A percentile compares a stretch with the other conserved stretches of the same genome.
Conservation (phyloP, 2,329 filamentous ascomycete genomes). For the Aspergillus sp. region DNA sequence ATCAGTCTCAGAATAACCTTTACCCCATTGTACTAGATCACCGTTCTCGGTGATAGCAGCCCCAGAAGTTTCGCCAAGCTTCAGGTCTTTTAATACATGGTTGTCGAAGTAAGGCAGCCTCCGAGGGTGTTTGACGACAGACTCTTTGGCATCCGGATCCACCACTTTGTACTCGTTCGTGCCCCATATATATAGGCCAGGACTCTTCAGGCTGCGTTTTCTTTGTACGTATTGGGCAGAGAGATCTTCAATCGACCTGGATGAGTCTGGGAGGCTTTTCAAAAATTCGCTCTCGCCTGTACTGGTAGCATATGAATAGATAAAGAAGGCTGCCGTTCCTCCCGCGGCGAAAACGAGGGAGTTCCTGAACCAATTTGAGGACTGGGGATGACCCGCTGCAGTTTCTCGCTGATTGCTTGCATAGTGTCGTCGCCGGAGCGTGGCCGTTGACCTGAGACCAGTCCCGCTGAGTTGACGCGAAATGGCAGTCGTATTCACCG, state of each 20-base stretch:
- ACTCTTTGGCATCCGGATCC: conserved; percentile 76
- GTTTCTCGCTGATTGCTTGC: conserved; percentile 24
- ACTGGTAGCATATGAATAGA: conserved; percentile 31
- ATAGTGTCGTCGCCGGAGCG: conserved; percentile 30
- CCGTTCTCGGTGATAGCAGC: conserved; percentile 85
- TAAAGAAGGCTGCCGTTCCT: conserved; percentile 31
- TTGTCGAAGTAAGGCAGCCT: conserved; percentile 81
- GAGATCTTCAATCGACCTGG: conserved; percentile 57
- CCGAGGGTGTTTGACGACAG: conserved; percentile 74
- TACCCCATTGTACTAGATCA: conserved; percentile 89
- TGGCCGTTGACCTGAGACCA: conserved; percentile 18
- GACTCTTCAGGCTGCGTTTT: conserved; percentile 75
- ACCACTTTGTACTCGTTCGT: conserved; percentile 83
- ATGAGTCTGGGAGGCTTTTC: conserved; percentile 22
- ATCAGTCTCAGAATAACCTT: conserved; percentile 66
- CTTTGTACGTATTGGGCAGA: conserved; percentile 87
- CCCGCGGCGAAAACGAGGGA: conserved; percentile 32
- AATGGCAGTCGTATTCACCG: conserved; percentile 21
- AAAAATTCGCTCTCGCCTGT: conserved; percentile 19
- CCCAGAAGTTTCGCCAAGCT: conserved; percentile 77
- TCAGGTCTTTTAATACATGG: conserved; percentile 80
- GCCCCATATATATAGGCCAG: conserved; percentile 92
- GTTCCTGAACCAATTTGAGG: conserved; percentile 31
- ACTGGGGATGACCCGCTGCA: conserved; percentile 14
- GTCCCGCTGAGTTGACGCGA: conserved; percentile 24